phyloP scores from a whole-genome alignment of 2,329 filamentous ascomycete species.

The Ophiostoma montium region DNA sequence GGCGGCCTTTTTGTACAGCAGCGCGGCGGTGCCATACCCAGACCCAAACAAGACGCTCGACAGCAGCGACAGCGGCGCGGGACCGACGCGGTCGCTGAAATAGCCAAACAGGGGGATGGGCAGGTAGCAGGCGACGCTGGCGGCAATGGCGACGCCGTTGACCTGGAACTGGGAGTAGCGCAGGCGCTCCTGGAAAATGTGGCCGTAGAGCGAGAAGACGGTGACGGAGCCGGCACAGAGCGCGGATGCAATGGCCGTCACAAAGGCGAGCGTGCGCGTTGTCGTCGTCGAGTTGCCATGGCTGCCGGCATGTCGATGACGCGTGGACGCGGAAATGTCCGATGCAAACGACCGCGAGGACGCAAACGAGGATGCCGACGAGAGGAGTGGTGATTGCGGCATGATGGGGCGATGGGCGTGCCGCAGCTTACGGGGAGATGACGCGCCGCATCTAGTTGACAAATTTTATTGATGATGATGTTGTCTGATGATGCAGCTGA shows the following conservation, averaged over 20 bases:
- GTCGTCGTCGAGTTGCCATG: constrained; percentile 17
- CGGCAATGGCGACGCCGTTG: constrained; percentile 76
- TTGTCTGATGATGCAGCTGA: background rate
- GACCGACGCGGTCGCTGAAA: constrained; percentile 77
- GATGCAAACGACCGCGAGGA: constrained; percentile 9
- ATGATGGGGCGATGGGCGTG: background rate
- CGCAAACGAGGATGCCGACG: constrained; percentile 6
- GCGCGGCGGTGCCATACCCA: constrained; percentile 74
- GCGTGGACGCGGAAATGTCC: constrained; percentile 4
- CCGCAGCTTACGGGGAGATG: background rate
- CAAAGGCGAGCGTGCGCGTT: constrained; percentile 33
- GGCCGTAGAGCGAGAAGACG: constrained; percentile 87
- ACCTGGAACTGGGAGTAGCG: constrained; percentile 86
- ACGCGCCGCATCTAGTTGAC: background rate
- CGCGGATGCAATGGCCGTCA: constrained; percentile 38
- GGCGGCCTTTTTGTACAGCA: constrained; percentile 47
- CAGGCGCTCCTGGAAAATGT: constrained; percentile 72
- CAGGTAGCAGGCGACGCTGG: constrained; percentile 79
- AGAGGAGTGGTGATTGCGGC: constrained; percentile 4
- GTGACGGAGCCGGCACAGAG: constrained; percentile 85
- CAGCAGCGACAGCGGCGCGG: constrained; percentile 59
- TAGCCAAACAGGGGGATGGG: constrained; percentile 85
- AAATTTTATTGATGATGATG: no score
- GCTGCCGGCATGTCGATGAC: constrained; percentile 4
- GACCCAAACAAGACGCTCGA: constrained; percentile 60